Percentiles rank a stretch among this genome's conserved stretches.
Evolutionary conservation across 176 grass and related monocot species (phyloP).

Genomic region (Elaeis guineensis): DNA sequence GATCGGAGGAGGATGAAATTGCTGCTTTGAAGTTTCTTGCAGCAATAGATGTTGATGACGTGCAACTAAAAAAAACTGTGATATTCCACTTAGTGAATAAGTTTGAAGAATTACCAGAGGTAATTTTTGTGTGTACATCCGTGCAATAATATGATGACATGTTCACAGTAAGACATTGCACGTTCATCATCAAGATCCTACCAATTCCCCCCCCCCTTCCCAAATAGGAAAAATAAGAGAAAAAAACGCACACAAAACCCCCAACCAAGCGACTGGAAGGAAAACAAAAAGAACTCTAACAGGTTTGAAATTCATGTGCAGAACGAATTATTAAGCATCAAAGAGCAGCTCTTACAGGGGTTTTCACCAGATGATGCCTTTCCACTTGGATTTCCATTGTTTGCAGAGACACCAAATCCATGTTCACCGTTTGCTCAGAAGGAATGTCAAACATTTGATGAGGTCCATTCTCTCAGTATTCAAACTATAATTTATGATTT

Average conservation of each 20-base stretch:
- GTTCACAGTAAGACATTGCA: too few relatives aligned
- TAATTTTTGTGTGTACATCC: slow-evolving; percentile 1
- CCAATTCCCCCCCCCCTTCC: too few relatives aligned
- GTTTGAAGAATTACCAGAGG: slow-evolving; percentile 66
- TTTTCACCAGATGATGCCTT: slow-evolving; percentile 88
- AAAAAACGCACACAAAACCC: too few relatives aligned
- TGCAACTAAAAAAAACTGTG: slow-evolving; percentile 59
- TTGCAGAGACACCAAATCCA: slow-evolving; percentile 63
- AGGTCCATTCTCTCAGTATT: slow-evolving; percentile 36
- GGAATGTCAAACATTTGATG: slow-evolving; percentile 52
- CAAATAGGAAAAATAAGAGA: too few relatives aligned
- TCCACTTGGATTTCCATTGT: slow-evolving; percentile 59
- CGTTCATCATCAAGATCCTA: too few relatives aligned
- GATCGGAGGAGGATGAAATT: slow-evolving; percentile 82
- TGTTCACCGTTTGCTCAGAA: slow-evolving; percentile 49
- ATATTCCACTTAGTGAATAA: slow-evolving; percentile 50
- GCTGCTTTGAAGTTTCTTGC: slow-evolving; percentile 69
- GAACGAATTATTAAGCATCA: slow-evolving; percentile 44
- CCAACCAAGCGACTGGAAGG: too few relatives aligned
- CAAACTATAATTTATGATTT: background rate
- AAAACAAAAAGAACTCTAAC: too few relatives aligned
- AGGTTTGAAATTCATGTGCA: slow-evolving; percentile 20
- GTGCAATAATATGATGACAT: too few relatives aligned
- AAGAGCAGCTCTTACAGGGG: slow-evolving; percentile 72
- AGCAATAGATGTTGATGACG: slow-evolving; percentile 50